These are phyloP conservation scores for Solanum lycopersicoides DNA, from an alignment of 257 asterid genomes.

Conservation along the genomic window DNA sequence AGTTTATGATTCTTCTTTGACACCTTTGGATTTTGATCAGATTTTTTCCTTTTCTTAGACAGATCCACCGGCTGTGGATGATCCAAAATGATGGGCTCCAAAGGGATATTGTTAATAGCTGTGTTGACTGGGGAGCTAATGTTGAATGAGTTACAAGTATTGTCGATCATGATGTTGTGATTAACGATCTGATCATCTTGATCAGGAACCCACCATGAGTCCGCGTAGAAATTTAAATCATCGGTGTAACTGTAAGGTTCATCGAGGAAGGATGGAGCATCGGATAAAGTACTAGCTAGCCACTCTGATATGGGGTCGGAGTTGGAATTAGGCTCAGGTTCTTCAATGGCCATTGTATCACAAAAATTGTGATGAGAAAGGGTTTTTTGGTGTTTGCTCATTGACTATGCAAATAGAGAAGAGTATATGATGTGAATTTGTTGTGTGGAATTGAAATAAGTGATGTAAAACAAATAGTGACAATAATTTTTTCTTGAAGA, in stretches of 20 bases:
- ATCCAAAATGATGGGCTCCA: conserved; percentile 12
- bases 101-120: conserved; percentile 11
- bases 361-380: background rate
- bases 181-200: conserved; percentile 23
- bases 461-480: conserved; percentile 13
- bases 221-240: conserved; percentile 25
- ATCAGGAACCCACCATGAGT: conserved; percentile 44
- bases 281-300: conserved; percentile 41
- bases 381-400: conserved; percentile 1
- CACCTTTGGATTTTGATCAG: conserved; percentile 12
- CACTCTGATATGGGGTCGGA: conserved; percentile 46
- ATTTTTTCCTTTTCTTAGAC: conserved; percentile 47
- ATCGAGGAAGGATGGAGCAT: conserved; percentile 45
- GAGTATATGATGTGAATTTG: background rate
- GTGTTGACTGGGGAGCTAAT: conserved; percentile 11
- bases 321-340: conserved; percentile 37
- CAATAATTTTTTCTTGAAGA: conserved; percentile 11
- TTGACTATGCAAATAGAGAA: conserved; percentile 7
- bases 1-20: conserved; percentile 16
- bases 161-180: conserved; percentile 26
- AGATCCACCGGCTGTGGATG: conserved; percentile 19
- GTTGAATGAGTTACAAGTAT: conserved; percentile 28
- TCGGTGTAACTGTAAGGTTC: conserved; percentile 40
- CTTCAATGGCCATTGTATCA: conserved; percentile 39
- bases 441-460: conserved; percentile 5